These are phyloP conservation scores for Tricholomella constricta DNA, from an alignment of 768 basidiomycete genomes.

Conservation along the genomic window DNA sequence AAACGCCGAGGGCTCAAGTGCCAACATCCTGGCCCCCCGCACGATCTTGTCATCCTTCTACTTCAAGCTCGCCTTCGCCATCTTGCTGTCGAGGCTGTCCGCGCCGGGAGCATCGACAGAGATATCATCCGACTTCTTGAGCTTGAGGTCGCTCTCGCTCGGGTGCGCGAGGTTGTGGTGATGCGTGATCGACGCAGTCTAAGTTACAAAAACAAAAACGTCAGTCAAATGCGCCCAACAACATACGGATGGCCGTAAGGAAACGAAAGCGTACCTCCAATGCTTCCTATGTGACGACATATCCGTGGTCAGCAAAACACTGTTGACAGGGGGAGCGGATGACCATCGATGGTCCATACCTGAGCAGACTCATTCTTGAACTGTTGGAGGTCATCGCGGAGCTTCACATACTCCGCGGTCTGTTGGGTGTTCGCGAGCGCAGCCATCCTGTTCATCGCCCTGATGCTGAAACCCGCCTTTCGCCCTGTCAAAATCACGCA, in stretches of 20 bases:
- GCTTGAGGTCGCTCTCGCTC: constrained; percentile 5
- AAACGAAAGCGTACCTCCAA: constrained; percentile 27
- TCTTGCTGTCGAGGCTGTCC: constrained; percentile 28
- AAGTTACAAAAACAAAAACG: neutral
- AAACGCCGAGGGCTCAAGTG: neutral
- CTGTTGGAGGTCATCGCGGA: constrained; percentile 60
- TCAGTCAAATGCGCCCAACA: constrained; percentile 9
- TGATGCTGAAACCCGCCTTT: constrained; percentile 84
- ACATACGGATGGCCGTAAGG: neutral
- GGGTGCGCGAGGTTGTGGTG: constrained; percentile 40
- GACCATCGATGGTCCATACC: constrained; percentile 25
- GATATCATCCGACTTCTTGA: constrained; percentile 26
- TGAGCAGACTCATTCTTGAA: constrained; percentile 83
- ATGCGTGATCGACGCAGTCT: constrained; percentile 49
- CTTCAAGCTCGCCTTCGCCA: constrained; percentile 32
- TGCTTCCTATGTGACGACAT: constrained; percentile 30
- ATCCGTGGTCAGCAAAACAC: neutral
- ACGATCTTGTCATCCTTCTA: constrained; percentile 19
- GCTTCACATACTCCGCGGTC: constrained; percentile 44
- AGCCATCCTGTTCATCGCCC: constrained; percentile 82
- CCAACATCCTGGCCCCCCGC: neutral
- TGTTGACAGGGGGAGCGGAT: neutral
- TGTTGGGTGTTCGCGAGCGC: constrained; percentile 46
- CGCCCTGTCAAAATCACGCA: constrained; percentile 59
- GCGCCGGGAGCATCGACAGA: constrained; percentile 17